These are phyloP conservation scores for Trypanosoma brucei DNA, from an alignment of 208 protist species.

Conservation along the genomic window DNA sequence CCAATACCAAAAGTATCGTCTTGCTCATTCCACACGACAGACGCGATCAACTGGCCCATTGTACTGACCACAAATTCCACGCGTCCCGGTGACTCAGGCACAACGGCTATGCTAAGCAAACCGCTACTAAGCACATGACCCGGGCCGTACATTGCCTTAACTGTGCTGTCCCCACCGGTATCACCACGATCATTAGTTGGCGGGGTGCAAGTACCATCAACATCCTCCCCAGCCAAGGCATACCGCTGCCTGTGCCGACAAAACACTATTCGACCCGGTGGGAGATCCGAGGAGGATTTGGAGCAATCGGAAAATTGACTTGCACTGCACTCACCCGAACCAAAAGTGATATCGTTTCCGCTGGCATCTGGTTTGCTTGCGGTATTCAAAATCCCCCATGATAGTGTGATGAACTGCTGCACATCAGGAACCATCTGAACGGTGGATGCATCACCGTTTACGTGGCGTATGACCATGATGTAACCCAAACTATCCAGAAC, in stretches of 20 bases:
- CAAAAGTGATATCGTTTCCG: slow-evolving; percentile 12
- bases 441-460: slow-evolving; percentile 33
- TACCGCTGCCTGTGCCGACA: background rate
- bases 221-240: background rate
- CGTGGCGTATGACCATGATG: slow-evolving; percentile 43
- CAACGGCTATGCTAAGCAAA: slow-evolving; percentile 39
- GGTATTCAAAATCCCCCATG: slow-evolving; percentile 9
- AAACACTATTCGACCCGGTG: background rate
- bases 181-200: background rate
- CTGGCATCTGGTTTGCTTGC: background rate
- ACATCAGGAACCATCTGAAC: slow-evolving; percentile 61
- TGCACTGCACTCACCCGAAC: background rate
- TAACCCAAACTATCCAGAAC: slow-evolving; percentile 63
- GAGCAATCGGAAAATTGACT: background rate
- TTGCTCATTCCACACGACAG: slow-evolving; percentile 44
- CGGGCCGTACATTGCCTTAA: slow-evolving; percentile 3
- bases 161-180: background rate
- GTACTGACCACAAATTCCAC: slow-evolving; percentile 72
- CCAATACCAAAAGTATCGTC: slow-evolving; percentile 53
- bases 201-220: background rate
- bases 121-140: slow-evolving; percentile 76
- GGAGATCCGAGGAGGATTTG: background rate
- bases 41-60: slow-evolving; percentile 68
- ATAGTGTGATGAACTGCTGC: slow-evolving; percentile 47
- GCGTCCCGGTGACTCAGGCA: slow-evolving; percentile 20